Evolutionary conservation across 164 flowering plant genomes (phyloP).

Genomic region (Vitis vinifera): ASM3070453v1 NC_081814.1:15413001-15413500

Average conservation of each 20-base stretch:
- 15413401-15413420: neutral
- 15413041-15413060: no score
- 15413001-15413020: neutral
- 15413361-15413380: constrained; percentile 25
- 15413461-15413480: neutral
- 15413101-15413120: no score
- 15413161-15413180: neutral
- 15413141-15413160: no score
- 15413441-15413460: neutral
- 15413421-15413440: neutral
- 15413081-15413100: no score
- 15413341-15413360: constrained; percentile 13
- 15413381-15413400: constrained; percentile 47
- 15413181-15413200: neutral
- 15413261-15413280: constrained; percentile 34
- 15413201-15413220: neutral
- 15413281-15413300: constrained; percentile 52
- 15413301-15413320: constrained; percentile 48
- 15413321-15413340: constrained; percentile 27
- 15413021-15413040: no score
- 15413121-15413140: no score
- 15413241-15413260: no score
- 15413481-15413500: constrained; percentile 24
- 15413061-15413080: no score
- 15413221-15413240: no score